These are phyloP conservation scores for Ruellia speciosa DNA, from an alignment of 305 asterid species.

Conservation along the genomic window DNA sequence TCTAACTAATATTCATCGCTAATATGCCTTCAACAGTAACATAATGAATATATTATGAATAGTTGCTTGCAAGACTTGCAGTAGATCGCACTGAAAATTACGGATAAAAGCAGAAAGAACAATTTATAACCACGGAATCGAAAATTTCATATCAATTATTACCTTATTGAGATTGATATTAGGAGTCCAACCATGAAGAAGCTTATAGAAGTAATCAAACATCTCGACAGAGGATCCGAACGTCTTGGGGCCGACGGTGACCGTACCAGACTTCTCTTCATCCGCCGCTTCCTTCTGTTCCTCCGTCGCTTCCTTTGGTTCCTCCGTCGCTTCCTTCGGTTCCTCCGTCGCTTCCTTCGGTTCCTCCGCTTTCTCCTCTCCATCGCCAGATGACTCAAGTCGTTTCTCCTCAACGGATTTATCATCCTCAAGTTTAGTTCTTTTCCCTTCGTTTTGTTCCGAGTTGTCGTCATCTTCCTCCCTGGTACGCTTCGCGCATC, in stretches of 20 bases:
- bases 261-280: conserved; percentile 22
- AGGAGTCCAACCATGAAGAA: conserved; percentile 59
- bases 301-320: conserved; percentile 9
- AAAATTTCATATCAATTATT: neutral
- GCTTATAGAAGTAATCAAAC: conserved; percentile 64
- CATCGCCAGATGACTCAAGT: conserved; percentile 14
- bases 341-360: conserved; percentile 9
- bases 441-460: conserved; percentile 28
- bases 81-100: no score
- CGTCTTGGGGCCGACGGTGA: conserved; percentile 46
- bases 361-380: conserved; percentile 15
- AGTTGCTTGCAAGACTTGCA: no score
- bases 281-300: conserved; percentile 10
- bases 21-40: no score
- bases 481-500: conserved; percentile 30
- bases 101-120: no score
- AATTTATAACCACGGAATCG: no score
- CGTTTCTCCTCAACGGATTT: conserved; percentile 22
- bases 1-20: no score
- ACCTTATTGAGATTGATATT: conserved; percentile 66
- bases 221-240: conserved; percentile 57
- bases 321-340: conserved; percentile 6
- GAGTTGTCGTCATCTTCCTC: conserved; percentile 26
- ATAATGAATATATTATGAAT: no score
- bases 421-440: conserved; percentile 19